phyloP scores from a whole-genome alignment of 2,329 filamentous ascomycete species.

The Tolypocladium tropicale region DNA sequence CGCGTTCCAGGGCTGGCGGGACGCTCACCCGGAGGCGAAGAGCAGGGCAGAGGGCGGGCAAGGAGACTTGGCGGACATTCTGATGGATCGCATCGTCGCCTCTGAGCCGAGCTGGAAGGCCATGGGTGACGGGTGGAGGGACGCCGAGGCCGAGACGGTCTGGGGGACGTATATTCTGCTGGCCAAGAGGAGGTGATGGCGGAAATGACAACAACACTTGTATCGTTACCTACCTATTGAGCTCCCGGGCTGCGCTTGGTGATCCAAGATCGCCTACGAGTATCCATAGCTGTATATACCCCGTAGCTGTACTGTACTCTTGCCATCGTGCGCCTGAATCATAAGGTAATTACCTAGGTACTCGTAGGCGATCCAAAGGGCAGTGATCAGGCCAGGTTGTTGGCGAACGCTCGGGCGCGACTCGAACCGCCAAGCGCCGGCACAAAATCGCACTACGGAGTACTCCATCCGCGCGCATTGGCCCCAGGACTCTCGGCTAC shows the following conservation, averaged over 20 bases:
- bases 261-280: too few species aligned
- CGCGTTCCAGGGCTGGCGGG: conserved; percentile 47
- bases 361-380: too few species aligned
- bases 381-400: background rate
- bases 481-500: background rate
- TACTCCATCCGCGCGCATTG: background rate
- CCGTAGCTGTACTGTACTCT: too few species aligned
- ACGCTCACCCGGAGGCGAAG: conserved; percentile 39
- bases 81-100: conserved; percentile 48
- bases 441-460: background rate
- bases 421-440: background rate
- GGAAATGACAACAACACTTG: too few species aligned
- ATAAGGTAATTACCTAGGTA: too few species aligned
- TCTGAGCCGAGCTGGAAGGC: conserved; percentile 42
- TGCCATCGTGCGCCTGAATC: too few species aligned
- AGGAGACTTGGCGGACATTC: conserved; percentile 51
- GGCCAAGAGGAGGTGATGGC: conserved; percentile 29
- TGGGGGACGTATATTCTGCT: conserved; percentile 53
- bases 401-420: background rate
- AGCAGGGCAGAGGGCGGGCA: conserved; percentile 41
- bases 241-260: too few species aligned
- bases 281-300: too few species aligned
- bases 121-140: conserved; percentile 37
- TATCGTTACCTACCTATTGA: too few species aligned
- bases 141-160: conserved; percentile 44